These are phyloP conservation scores for Populus hybrid DNA, from an alignment of 441 rosid genomes.

Conservation along the genomic window DNA sequence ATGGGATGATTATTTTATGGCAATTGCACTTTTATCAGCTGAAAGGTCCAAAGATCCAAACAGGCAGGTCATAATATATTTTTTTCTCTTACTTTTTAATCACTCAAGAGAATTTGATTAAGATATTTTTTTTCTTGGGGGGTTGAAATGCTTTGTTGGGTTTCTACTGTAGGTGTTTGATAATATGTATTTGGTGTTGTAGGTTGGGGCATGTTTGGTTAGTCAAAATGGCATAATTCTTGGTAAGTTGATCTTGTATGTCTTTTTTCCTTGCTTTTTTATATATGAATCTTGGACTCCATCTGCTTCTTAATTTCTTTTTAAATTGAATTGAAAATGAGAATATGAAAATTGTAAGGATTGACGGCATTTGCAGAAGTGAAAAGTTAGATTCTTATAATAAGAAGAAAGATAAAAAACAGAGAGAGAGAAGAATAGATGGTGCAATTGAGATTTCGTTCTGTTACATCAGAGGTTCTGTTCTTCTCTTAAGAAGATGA, in stretches of 20 bases:
- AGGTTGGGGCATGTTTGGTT: constrained; percentile 98
- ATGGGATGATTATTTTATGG: constrained; percentile 99
- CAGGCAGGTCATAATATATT: constrained; percentile 68
- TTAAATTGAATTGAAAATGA: too few relatives aligned
- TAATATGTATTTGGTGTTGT: constrained; percentile 3
- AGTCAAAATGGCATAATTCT: constrained; percentile 82
- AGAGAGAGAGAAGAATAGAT: too few relatives aligned
- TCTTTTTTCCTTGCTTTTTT: neutral
- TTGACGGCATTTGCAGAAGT: too few relatives aligned
- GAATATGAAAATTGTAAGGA: too few relatives aligned
- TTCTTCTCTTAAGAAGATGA: too few relatives aligned
- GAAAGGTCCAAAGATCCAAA: constrained; percentile 94
- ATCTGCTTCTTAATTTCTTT: neutral
- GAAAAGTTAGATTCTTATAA: too few relatives aligned
- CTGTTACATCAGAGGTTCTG: too few relatives aligned
- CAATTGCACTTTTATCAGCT: constrained; percentile 81
- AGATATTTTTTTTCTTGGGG: neutral
- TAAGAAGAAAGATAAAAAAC: too few relatives aligned
- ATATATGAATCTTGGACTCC: neutral
- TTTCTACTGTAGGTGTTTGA: too few relatives aligned
- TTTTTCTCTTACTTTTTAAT: neutral
- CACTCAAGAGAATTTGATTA: constrained; percentile 2
- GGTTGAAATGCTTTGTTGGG: too few relatives aligned
- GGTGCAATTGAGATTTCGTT: too few relatives aligned
- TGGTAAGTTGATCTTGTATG: constrained; percentile 37